These are phyloP conservation scores for Solanum lycopersicoides DNA, from an alignment of 257 asterid species.

Conservation along the genomic window DNA sequence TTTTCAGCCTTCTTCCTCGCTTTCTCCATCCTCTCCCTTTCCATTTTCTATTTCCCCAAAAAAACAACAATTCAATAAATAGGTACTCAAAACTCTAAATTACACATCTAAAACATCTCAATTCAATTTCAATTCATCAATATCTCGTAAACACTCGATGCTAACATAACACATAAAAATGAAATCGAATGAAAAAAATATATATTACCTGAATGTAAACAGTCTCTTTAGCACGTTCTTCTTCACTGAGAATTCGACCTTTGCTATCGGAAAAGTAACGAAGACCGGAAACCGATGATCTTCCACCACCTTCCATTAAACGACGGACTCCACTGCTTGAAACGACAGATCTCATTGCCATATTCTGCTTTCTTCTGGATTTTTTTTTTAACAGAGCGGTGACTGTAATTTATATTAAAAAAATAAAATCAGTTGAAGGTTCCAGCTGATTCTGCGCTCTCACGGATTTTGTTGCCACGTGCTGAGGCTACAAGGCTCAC, in stretches of 20 bases:
- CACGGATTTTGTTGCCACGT: not conserved
- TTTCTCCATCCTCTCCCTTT: slow-evolving; percentile 73
- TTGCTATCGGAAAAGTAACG: slow-evolving; percentile 49
- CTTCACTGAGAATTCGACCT: slow-evolving; percentile 76
- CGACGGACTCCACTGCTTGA: slow-evolving; percentile 17
- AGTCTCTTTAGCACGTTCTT: slow-evolving; percentile 79
- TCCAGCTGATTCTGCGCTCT: not conserved
- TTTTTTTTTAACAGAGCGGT: not conserved
- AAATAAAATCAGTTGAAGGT: not conserved
- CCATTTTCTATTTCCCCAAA: slow-evolving; percentile 55
- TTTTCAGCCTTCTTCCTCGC: slow-evolving; percentile 49
- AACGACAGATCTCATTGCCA: slow-evolving; percentile 41
- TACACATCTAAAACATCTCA: not conserved
- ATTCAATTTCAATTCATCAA: not conserved
- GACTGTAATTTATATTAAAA: not conserved
- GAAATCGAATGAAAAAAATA: not conserved
- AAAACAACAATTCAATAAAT: not conserved
- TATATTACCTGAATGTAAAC: slow-evolving; percentile 56
- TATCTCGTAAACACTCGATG: not conserved
- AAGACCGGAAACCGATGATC: slow-evolving; percentile 23
- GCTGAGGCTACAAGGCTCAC: not conserved
- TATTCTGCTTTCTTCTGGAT: not conserved
- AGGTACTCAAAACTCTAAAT: not conserved
- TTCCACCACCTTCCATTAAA: slow-evolving; percentile 26
- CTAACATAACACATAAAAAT: not conserved